These are phyloP conservation scores for Cordyceps militaris DNA, from an alignment of 2,329 filamentous ascomycete species.

Conservation along the genomic window DNA sequence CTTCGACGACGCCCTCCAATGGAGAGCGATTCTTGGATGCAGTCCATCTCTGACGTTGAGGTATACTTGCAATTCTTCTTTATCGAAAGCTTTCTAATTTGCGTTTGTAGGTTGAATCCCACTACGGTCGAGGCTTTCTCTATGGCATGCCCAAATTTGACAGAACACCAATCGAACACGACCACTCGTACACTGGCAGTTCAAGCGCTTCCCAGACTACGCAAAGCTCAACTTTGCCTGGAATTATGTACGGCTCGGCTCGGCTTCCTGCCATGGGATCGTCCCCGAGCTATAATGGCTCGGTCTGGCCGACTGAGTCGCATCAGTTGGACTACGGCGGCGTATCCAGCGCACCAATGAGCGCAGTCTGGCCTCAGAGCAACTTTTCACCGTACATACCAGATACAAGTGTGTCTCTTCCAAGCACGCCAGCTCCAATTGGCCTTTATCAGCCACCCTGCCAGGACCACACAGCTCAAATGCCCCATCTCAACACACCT, in stretches of 20 bases:
- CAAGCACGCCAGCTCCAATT: background rate
- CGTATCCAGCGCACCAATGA: background rate
- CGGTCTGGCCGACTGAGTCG: background rate
- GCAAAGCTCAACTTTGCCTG: background rate
- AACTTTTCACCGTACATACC: background rate
- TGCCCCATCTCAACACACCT: slow-evolving; percentile 8
- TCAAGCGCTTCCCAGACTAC: background rate
- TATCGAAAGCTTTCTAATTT: background rate
- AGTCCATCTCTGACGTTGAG: slow-evolving; percentile 17
- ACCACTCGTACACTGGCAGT: background rate
- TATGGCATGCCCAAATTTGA: background rate
- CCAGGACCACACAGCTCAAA: background rate
- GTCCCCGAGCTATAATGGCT: background rate
- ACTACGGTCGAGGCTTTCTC: background rate
- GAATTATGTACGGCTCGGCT: background rate
- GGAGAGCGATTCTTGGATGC: slow-evolving; percentile 14
- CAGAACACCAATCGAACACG: background rate
- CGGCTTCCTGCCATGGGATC: background rate
- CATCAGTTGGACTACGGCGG: background rate
- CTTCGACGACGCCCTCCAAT: slow-evolving; percentile 10
- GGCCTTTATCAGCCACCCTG: background rate
- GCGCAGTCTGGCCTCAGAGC: background rate
- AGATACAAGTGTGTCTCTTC: background rate
- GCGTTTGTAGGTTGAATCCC: background rate
- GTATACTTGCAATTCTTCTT: slow-evolving; percentile 1